Percentiles rank a stretch among this genome's conserved stretches.
These are phyloP conservation scores for Colletotrichum magnum DNA, from an alignment of 2,329 filamentous ascomycete species.

Conservation along the genomic window DNA sequence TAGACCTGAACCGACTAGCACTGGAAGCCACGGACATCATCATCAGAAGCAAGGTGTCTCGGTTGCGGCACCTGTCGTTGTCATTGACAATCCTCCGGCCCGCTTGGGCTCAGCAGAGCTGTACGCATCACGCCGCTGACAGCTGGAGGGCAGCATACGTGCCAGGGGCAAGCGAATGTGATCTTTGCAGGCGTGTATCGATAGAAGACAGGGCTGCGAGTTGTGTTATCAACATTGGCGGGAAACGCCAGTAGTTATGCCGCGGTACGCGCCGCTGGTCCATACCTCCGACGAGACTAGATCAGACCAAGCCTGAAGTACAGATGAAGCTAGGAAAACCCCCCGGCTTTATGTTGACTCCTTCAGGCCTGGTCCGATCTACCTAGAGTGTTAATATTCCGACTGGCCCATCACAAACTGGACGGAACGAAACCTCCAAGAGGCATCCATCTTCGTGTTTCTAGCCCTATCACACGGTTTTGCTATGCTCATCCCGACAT, in stretches of 20 bases:
- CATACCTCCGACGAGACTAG: no score
- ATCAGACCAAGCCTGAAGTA: no score
- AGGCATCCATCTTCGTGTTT: background rate
- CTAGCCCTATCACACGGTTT: background rate
- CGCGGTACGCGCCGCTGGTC: no score
- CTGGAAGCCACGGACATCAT: background rate
- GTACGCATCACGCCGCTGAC: background rate
- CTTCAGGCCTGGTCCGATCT: background rate
- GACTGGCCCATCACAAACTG: background rate
- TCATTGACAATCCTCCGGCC: background rate
- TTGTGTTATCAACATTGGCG: no score
- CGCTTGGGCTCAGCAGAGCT: background rate
- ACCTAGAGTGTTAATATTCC: background rate
- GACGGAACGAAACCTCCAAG: background rate
- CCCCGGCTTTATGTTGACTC: background rate
- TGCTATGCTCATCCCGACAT: slow-evolving; percentile 1
- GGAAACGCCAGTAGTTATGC: no score
- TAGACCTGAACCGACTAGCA: background rate
- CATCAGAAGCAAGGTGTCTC: slow-evolving; percentile 7
- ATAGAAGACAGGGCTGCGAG: no score
- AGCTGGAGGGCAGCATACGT: background rate
- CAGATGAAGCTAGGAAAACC: no score
- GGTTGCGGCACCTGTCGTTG: slow-evolving; percentile 12
- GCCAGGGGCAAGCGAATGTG: no score
- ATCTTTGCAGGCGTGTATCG: no score